Percentiles rank a stretch among this genome's conserved stretches.
These are phyloP conservation scores for Trichoderma gracile DNA, from an alignment of 2,329 filamentous ascomycete genomes.

Conservation along the genomic window DNA sequence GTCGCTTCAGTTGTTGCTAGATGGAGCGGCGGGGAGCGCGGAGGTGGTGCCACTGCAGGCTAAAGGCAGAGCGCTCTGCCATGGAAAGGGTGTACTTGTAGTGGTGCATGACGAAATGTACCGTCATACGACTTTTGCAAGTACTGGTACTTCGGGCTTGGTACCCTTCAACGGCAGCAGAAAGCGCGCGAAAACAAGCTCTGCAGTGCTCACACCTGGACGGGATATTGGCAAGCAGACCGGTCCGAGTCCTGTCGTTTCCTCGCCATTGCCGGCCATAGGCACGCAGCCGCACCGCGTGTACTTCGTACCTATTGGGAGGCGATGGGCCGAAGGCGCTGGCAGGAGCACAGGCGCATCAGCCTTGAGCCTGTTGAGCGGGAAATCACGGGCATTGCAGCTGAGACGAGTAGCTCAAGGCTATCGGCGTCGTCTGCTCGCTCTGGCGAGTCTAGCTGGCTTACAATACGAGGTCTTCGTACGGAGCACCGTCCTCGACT, in stretches of 20 bases:
- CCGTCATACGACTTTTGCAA: slow-evolving; percentile 38
- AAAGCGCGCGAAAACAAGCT: neutral
- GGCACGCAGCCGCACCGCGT: neutral
- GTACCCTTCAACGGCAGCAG: slow-evolving; percentile 31
- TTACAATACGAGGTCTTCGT: neutral
- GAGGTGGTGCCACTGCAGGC: slow-evolving; percentile 11
- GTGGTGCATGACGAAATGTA: slow-evolving; percentile 41
- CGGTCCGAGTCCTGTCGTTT: neutral
- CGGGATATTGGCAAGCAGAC: no score
- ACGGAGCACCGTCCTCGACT: no score
- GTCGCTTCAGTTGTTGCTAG: neutral
- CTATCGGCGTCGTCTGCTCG: no score
- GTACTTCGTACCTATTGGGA: neutral
- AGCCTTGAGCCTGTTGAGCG: neutral
- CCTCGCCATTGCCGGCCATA: neutral
- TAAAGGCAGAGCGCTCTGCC: neutral
- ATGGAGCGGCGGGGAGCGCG: slow-evolving; percentile 21
- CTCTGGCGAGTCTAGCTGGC: neutral
- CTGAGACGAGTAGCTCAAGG: neutral
- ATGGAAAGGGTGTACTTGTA: slow-evolving; percentile 38
- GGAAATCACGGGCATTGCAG: slow-evolving; percentile 1
- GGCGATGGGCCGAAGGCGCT: neutral
- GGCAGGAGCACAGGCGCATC: neutral
- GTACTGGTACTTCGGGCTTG: slow-evolving; percentile 36
- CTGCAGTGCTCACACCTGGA: neutral